These are phyloP conservation scores for Magnaporthales sp. DNA, from an alignment of 2,329 filamentous ascomycete species.

Conservation along the genomic window DNA sequence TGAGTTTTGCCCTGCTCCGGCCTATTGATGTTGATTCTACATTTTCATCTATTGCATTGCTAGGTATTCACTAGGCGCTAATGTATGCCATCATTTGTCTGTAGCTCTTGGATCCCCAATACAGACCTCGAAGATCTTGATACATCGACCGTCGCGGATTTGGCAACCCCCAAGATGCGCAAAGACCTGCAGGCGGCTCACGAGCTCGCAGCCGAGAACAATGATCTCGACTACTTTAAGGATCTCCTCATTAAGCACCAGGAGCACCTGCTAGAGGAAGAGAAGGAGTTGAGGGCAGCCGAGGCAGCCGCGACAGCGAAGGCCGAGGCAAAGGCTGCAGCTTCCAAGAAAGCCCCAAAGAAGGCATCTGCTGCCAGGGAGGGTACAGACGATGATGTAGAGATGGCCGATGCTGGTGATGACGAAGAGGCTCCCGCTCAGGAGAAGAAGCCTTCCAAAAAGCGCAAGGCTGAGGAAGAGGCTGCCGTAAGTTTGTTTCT, in stretches of 20 bases:
- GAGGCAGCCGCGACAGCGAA: conserved; percentile 31
- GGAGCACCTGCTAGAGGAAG: conserved; percentile 54
- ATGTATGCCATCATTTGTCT: background rate
- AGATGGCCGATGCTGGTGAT: conserved; percentile 47
- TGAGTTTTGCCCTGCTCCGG: conserved; percentile 42
- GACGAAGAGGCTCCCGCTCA: conserved; percentile 42
- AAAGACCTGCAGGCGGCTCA: conserved; percentile 76
- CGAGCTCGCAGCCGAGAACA: conserved; percentile 66
- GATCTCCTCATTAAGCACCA: conserved; percentile 62
- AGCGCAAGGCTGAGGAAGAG: conserved; percentile 82
- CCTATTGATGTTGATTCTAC: background rate
- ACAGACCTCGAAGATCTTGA: conserved; percentile 72
- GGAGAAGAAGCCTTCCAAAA: conserved; percentile 52
- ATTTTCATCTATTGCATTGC: background rate
- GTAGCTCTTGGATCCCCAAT: conserved; percentile 86
- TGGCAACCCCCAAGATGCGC: conserved; percentile 66
- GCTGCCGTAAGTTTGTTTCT: conserved; percentile 43
- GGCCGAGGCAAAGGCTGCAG: conserved; percentile 32
- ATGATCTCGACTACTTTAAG: conserved; percentile 79
- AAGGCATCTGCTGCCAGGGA: conserved; percentile 39
- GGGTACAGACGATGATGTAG: conserved; percentile 45
- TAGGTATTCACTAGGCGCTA: background rate
- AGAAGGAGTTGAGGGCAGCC: conserved; percentile 30
- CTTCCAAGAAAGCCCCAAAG: conserved; percentile 38
- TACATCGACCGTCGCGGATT: conserved; percentile 58